Percentiles rank a stretch among this genome's conserved stretches.
Evolutionary conservation across 1,284 basidiomycete species (phyloP).

Genomic region (Heterobasidion irregulare): DNA sequence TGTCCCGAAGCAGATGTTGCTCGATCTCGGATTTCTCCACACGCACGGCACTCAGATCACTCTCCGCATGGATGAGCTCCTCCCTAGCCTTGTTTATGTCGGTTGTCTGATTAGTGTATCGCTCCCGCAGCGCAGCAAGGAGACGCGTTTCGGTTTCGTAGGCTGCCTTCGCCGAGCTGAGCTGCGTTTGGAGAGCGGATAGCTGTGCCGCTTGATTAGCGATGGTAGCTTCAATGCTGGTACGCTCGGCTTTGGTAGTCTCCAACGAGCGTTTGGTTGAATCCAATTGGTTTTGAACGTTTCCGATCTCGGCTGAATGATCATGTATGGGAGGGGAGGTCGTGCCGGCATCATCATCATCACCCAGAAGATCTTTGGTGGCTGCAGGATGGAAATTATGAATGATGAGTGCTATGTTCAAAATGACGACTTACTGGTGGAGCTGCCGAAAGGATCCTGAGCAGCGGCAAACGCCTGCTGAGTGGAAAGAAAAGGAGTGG

Average conservation of each 20-base stretch:
- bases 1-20: constrained; percentile 82
- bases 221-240: constrained; percentile 46
- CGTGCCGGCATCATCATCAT: constrained; percentile 55
- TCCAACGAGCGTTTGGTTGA: constrained; percentile 74
- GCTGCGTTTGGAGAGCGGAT: constrained; percentile 65
- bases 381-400: background rate
- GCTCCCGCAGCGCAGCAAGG: constrained; percentile 67
- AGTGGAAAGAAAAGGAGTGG: background rate
- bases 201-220: constrained; percentile 63
- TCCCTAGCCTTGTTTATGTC: constrained; percentile 74
- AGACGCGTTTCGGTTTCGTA: constrained; percentile 82
- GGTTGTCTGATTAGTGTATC: constrained; percentile 62
- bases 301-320: constrained; percentile 77
- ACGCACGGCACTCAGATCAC: constrained; percentile 82
- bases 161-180: constrained; percentile 68
- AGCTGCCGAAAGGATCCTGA: constrained; percentile 6
- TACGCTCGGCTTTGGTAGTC: constrained; percentile 50
- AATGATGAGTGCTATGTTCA: too few species aligned
- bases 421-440: background rate
- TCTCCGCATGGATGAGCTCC: constrained; percentile 86
- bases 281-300: constrained; percentile 74
- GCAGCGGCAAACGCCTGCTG: background rate
- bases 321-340: constrained; percentile 51
- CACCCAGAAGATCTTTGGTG: constrained; percentile 51
- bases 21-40: constrained; percentile 93